These are phyloP conservation scores for Pluteus cervinus DNA, from an alignment of 768 basidiomycete genomes.

Conservation along the genomic window DNA sequence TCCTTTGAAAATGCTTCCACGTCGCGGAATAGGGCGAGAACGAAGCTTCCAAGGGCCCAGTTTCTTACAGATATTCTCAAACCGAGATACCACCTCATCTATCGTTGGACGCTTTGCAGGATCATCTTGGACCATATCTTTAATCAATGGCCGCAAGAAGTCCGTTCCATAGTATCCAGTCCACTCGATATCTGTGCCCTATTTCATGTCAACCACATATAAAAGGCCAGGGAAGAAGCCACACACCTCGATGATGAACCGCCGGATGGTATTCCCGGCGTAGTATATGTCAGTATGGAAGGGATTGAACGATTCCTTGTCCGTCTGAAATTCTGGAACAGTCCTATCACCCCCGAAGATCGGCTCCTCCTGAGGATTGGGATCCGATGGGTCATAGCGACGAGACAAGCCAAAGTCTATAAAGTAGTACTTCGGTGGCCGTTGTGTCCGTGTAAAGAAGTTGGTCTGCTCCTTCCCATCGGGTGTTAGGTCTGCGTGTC, in stretches of 20 bases:
- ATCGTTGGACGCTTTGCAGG: constrained; percentile 18
- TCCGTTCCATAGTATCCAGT: constrained; percentile 16
- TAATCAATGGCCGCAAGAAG: constrained; percentile 9
- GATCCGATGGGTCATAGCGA: constrained; percentile 16
- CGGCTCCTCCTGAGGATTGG: constrained; percentile 17
- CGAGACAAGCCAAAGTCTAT: constrained; percentile 25
- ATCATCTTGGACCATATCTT: constrained; percentile 19
- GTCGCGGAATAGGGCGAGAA: no score
- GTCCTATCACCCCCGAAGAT: no score
- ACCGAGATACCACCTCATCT: constrained; percentile 16
- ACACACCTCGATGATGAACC: constrained; percentile 25
- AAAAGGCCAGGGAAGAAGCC: neutral
- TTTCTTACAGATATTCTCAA: constrained; percentile 8
- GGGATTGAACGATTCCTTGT: constrained; percentile 32
- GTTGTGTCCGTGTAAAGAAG: constrained; percentile 15
- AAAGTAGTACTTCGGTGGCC: constrained; percentile 21
- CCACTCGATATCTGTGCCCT: neutral
- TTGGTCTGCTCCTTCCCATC: constrained; percentile 9
- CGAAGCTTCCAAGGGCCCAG: constrained; percentile 16
- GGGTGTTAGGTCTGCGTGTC: constrained; percentile 6
- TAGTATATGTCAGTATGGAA: constrained; percentile 40
- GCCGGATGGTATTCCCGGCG: constrained; percentile 29
- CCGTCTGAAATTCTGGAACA: no score
- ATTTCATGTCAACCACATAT: no score
- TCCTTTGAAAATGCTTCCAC: no score